Evolutionary conservation across 2,329 filamentous ascomycete genomes (phyloP), one percentile per base, ranked within the genome.

Genomic region (Fusarium albidum): DNA sequence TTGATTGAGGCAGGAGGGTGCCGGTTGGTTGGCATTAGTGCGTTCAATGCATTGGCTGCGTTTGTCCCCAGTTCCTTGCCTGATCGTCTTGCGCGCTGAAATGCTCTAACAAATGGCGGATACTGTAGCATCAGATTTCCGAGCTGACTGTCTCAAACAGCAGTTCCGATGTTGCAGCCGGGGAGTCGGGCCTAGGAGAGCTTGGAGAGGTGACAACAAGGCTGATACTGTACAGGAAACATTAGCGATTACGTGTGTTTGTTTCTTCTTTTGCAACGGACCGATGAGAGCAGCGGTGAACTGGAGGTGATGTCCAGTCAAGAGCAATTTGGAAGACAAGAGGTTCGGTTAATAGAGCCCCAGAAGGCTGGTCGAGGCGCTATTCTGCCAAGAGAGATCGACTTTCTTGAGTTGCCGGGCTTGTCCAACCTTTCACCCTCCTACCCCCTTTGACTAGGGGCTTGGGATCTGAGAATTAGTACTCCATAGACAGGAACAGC

Each of bases 401-500:
- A 35, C 29, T 31, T n/a, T 28, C 34, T 39, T 21, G 38, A 37
- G 33, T 17, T 21, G 21, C 17, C 29, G 51, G 45, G 51, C 39
- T 40, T 51, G 42, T 52, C 44, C 45, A 43, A 48, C 27, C 45
- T 33, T 17, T 27, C n/a, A n/a, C n/a, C n/a, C n/a, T n/a, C n/a
- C n/a, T n/a, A n/a, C n/a, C n/a, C n/a, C n/a, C n/a, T n/a, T n/a
- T n/a, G n/a, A n/a, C 21, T 21, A 4, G 21, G 21, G 21, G 21
- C 21, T 21, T 4, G 21, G 21, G 21, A 21, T 21, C 21, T 21
- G 21, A 21, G 7, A 21, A 21, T n/a, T n/a, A n/a, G n/a, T n/a
- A 21, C 7, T 21, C 21, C n/a, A n/a, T n/a, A n/a, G n/a, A n/a
- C n/a, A n/a, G 21, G 21, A 21, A 21, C 7, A 21, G 21, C 7